Evolutionary conservation across 192 early-diverging fungal genomes (phyloP).

Genomic region (Backusella westeae): DNA sequence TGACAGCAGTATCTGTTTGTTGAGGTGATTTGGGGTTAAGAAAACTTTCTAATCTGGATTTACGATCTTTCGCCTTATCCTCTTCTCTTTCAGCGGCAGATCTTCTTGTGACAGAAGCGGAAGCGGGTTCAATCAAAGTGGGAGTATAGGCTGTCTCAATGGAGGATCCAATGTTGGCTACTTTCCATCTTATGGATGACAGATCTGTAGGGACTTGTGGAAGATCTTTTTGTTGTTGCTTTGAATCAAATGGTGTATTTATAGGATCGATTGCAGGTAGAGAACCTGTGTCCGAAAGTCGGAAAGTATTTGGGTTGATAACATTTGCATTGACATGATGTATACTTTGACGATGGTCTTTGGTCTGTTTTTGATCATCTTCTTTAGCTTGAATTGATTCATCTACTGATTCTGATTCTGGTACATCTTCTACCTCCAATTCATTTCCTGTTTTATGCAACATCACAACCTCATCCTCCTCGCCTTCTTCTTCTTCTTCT

Average conservation of each 20-base stretch:
- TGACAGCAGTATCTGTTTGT: neutral
- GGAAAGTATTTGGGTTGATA: neutral
- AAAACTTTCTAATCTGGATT: neutral
- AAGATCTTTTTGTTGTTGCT: neutral
- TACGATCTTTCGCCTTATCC: neutral
- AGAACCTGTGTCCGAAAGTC: slow-evolving; percentile 7
- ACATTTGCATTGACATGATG: slow-evolving; percentile 6
- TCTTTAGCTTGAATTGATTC: neutral
- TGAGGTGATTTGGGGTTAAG: neutral
- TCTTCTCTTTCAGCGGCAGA: neutral
- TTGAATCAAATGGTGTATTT: neutral
- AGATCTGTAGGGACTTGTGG: neutral
- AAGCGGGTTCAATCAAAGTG: neutral
- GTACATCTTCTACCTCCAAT: neutral
- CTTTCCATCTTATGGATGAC: slow-evolving; percentile 15
- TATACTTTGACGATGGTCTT: neutral
- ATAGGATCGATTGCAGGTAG: neutral
- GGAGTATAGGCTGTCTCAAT: slow-evolving; percentile 16
- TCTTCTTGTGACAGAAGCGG: neutral
- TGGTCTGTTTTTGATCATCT: neutral
- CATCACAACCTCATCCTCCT: neutral
- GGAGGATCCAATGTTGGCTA: slow-evolving; percentile 11
- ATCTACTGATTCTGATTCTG: neutral
- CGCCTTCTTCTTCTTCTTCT: neutral
- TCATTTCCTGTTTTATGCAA: neutral